Percentiles rank a stretch among this genome's conserved stretches.
phyloP scores from a whole-genome alignment of 768 basidiomycete species.

The Xerocomellus intermedius region DNA sequence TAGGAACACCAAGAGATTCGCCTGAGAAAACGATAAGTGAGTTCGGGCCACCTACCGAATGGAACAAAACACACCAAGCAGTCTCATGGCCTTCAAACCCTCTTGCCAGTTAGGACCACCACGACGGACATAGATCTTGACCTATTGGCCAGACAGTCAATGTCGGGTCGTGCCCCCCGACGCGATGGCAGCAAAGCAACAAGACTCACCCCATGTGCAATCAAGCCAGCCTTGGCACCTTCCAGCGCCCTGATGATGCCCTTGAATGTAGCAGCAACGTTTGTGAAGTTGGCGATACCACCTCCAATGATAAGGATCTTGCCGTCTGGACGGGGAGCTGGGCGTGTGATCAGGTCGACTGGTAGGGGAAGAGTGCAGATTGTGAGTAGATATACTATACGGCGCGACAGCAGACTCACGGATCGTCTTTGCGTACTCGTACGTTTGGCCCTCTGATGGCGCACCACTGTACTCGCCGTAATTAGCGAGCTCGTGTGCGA shows the following conservation, averaged over 20 bases:
- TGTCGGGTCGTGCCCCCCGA: neutral
- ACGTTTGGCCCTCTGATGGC: constrained; percentile 96
- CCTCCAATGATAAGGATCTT: constrained; percentile 99
- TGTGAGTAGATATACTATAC: neutral
- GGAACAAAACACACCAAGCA: constrained; percentile 53
- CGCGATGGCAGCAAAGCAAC: neutral
- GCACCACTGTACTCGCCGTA: constrained; percentile 99
- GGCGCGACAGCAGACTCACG: constrained; percentile 45
- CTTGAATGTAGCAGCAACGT: constrained; percentile 99
- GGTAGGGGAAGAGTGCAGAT: neutral
- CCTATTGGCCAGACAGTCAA: constrained; percentile 48
- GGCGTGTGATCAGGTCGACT: constrained; percentile 95
- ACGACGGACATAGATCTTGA: constrained; percentile 96
- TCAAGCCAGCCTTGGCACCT: constrained; percentile 85
- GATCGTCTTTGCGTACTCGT: constrained; percentile 99
- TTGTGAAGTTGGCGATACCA: constrained; percentile 99
- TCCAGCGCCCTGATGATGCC: constrained; percentile 97
- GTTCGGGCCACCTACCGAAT: neutral
- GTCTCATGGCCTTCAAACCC: constrained; percentile 95
- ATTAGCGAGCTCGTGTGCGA: constrained; percentile 96
- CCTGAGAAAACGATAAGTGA: constrained; percentile 27
- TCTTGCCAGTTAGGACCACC: constrained; percentile 99
- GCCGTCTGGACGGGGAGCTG: constrained; percentile 77
- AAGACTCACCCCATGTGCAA: constrained; percentile 39
- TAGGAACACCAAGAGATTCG: constrained; percentile 95